Base-by-base conservation (phyloP, 306 rosid genomes). In the Elaeagnus macrophylla region DNA sequence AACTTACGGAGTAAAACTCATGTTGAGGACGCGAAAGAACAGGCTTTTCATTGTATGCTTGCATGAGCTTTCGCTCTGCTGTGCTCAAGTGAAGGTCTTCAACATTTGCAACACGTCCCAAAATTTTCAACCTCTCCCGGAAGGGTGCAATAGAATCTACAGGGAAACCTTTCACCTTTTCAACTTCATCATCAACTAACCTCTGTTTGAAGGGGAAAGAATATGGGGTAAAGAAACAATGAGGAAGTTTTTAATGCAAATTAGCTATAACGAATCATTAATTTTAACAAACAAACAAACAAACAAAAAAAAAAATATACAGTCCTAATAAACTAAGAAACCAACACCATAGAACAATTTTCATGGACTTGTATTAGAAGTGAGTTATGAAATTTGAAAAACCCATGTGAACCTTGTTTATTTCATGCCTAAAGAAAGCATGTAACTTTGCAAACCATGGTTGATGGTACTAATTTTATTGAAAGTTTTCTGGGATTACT, bases 21-120 rank as follows among this genome's bases (percentile, higher is more conserved):
- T 93, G 99, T 59, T 93, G 99, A 43, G 99, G 99, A 48, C 99
- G 99, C 1, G 99, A 93, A 67, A 93, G 96, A 54, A 93, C 99
- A 5, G 99, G 99, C 66, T 93, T 93, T 67, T 93, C 99, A 66
- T 93, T 93, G 77, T 93, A 93, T 64, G 99, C 96, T 72, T 88
- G 96, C 88, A 93, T 84, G 35, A 93, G 82, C 70, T 78, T 87
- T 59, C 95, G 62, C 73, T 93, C 96, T 7, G 99, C 75, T 8
- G 83, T 83, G 65, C 83, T 81, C 71, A 93, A 68, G 52, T 79
- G 88, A 75, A 93, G 96, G 58, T 82, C 94, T 76, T 93, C 99
- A 6, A 81, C 63, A 20, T 93, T 93, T 39, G 45, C 89, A 1
- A 93, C 95, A 19, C 99, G 95, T 13, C 99, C 99, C 48, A 93